Base-by-base conservation (phyloP, 768 basidiomycete species). In the Kwoniella shandongensis region DNA sequence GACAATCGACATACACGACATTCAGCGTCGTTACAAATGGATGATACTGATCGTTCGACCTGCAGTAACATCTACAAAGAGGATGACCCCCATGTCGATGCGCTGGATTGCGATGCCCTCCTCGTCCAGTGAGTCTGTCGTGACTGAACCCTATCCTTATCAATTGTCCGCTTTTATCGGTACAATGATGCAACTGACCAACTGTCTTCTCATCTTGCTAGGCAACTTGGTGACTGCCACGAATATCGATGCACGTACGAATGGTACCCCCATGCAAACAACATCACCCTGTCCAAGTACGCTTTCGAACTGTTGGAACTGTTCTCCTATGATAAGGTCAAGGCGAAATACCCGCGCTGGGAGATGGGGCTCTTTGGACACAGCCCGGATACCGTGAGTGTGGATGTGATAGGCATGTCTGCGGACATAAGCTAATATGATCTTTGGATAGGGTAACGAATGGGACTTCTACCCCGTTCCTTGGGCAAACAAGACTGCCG, bases 221-320 rank as follows among this genome's bases (percentile, higher is more conserved):
- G 69, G 44, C 74, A 76, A 63, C 48, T 73, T 3, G 74, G 74
- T 27, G 74, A 76, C 47, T 76, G 74, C 39, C 74, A 76, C 48
- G 59, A 59, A 15, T 40, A 62, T 1, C 59, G 63, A n/a, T 72
- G 73, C 48, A 32, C 67, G 22, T 63, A 66, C 35, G 71, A 74
- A 54, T 72, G 73, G 71, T 74, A 74, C 52, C 73, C 71, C 22
- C 55, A 64, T 11, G 62, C 66, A 18, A 68, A 70, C 53, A 75
- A 76, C 44, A 74, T 76, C 58, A 76, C 75, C 17, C 58, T 76
- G 25, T 70, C 73, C 2, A 76, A 76, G 48, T 76, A 76, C 59
- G 75, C 71, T 8, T 74, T 74, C 49, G 75, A 76, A 57, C 66
- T 74, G 46, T 51, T 61, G 22, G 75, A 76, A 49, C 36, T 76